Evolutionary conservation across 306 rosid species (phyloP).

Genomic region (Parietaria judaica): DNA sequence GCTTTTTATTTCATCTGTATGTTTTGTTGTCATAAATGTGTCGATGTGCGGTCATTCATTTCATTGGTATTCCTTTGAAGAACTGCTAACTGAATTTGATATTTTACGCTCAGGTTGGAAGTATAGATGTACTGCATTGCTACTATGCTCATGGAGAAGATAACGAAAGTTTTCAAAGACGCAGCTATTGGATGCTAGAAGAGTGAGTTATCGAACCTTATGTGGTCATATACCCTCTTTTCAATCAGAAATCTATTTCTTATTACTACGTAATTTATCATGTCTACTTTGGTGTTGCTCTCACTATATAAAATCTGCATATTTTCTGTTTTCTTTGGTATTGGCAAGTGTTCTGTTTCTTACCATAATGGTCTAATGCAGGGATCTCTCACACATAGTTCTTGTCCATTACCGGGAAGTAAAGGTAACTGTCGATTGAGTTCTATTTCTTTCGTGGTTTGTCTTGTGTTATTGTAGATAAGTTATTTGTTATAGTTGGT

Average conservation of each 20-base stretch:
- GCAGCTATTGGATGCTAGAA: slow-evolving; percentile 92
- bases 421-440: slow-evolving; percentile 37
- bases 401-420: slow-evolving; percentile 80
- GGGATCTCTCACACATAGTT: slow-evolving; percentile 81
- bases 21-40: not conserved
- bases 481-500: not conserved
- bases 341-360: slow-evolving; percentile 15
- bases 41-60: not conserved
- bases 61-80: not conserved
- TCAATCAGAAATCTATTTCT: not conserved
- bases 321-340: slow-evolving; percentile 11
- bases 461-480: slow-evolving; percentile 1
- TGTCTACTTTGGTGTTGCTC: too few species aligned
- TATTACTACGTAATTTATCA: not conserved
- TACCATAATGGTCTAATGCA: slow-evolving; percentile 33
- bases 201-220: slow-evolving; percentile 44
- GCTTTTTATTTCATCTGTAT: not conserved
- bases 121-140: slow-evolving; percentile 75
- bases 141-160: slow-evolving; percentile 93
- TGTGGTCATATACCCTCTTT: not conserved
- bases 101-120: slow-evolving; percentile 52
- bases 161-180: slow-evolving; percentile 69
- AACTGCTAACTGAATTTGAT: not conserved
- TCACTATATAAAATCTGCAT: not conserved
- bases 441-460: not conserved